Base-by-base conservation (phyloP, 2,329 filamentous ascomycete species). In the Diaporthe sp. region DNA sequence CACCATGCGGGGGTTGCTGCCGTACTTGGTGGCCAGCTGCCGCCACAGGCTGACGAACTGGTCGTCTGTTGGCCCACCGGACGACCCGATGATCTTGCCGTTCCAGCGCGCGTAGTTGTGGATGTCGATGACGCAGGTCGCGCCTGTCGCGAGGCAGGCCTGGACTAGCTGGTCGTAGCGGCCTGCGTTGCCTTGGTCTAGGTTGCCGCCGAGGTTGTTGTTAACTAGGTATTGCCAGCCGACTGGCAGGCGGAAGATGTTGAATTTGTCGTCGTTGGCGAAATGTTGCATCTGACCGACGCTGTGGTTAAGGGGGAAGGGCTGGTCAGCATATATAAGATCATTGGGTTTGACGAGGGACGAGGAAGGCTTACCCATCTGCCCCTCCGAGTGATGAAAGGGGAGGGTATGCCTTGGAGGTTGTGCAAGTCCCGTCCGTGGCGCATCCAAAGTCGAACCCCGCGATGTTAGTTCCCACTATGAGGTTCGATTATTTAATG, bases 1-100 rank as follows among this genome's bases (percentile, higher is more conserved):
- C 6, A 88, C 85, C 57, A 93, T 83, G 74, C 88, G 90, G 42
- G 85, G 81, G 60, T 90, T 83, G 10, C 79, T 79, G 34, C 85
- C 86, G 82, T 93, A 93, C 79, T 90, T 89, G 0, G 82, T 84
- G 1, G 92, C 91, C 10, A 91, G 81, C 73, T 89, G 86, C 3
- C 79, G 81, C 91, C 91, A 93, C 6, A 93, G 81, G 53, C 83
- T 84, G 7, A 86, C 87, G 78, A 93, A 98, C 22, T 90, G 61
- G 42, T 93, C 75, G 37, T 75, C 72, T 6, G 61, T 63, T 1
- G 75, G 92, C 0, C 91, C 92, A 10, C 91, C 91, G 79, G 93
- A 91, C 2, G 78, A 25, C 76, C 91, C 92, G 74, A 94, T 88
- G 77, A 93, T 91, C 4, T 83, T 82, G n/a, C 89, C 89, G 78